Evolutionary conservation across 31 red algal species (phyloP), one percentile per base, ranked within the genome.

Genomic region (Asparagopsis taxiformis): DNA sequence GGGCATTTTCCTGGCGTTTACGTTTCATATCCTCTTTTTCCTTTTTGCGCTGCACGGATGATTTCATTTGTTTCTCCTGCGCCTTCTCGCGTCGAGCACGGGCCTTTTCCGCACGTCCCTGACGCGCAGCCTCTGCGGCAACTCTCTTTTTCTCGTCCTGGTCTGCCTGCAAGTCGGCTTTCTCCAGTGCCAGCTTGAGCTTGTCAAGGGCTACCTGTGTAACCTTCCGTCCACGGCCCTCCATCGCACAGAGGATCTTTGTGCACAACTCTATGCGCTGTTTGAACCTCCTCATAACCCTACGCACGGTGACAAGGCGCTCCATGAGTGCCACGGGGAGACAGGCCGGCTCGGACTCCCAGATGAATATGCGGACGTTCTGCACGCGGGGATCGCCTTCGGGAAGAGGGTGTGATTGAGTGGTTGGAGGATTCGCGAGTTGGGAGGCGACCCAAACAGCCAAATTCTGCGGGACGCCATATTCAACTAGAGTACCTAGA

Each of bases 301-400:
- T 31, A 15, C 83, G 60, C 4, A 25, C 65, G 26, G 37, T 55
- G 3, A 87, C 37, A 4, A 87, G 31, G 64, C 37, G 46, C 53
- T 87, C 83, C n/a, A 52, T 55, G 52, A 77, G 43, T 20, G 37
- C 62, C 30, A 87, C 65, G 13, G 83, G 83, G 0, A 87, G 65
- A 70, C 51, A 68, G 16, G 72, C 64, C 34, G 72, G 51, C 43
- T 87, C 83, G 20, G 83, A 61, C 21, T 87, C 83, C 74, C 74
- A 87, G 26, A 87, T 72, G 30, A 71, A 72, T 4, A 87, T 71
- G 3, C 83, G 83, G 7, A 51, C 64, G 16, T 50, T 19, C 48
- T 75, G 59, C 4, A 67, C 81, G n/a, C 32, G 2, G 32, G 52
- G 29, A 43, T 72, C 28, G 6, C 8, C 41, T 9, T 46, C 41